These are phyloP conservation scores for Claviceps sp. DNA, from an alignment of 2,329 filamentous ascomycete species.

Conservation along the genomic window DNA sequence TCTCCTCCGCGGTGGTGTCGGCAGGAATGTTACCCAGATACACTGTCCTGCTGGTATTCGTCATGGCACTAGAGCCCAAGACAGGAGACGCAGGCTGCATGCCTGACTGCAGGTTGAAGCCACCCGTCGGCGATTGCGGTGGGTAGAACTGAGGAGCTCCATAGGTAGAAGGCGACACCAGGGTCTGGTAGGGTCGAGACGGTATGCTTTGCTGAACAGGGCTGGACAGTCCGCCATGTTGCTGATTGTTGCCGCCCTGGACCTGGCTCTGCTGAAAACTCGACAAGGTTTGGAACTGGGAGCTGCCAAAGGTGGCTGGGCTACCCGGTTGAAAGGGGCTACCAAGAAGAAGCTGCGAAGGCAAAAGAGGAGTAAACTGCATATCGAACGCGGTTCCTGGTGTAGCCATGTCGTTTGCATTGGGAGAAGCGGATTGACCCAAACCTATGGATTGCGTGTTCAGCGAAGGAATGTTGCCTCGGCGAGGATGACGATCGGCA, in stretches of 20 bases:
- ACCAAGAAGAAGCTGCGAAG: constrained; percentile 85
- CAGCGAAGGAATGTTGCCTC: constrained; percentile 79
- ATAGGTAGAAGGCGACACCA: constrained; percentile 76
- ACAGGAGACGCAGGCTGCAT: constrained; percentile 60
- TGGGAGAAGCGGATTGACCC: constrained; percentile 28
- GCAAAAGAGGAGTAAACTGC: constrained; percentile 94
- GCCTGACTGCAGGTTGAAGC: constrained; percentile 45
- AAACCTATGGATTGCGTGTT: constrained; percentile 62
- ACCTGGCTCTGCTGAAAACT: constrained; percentile 49
- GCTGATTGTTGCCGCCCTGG: constrained; percentile 36
- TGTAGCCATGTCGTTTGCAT: constrained; percentile 62
- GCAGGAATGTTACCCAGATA: constrained; percentile 98
- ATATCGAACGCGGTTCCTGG: constrained; percentile 88
- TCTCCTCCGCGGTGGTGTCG: constrained; percentile 92
- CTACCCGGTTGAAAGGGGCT: constrained; percentile 95
- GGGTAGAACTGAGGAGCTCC: constrained; percentile 73
- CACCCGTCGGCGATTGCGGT: constrained; percentile 75
- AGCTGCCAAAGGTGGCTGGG: constrained; percentile 75
- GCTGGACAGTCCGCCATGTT: constrained; percentile 51
- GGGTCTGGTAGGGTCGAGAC: constrained; percentile 68
- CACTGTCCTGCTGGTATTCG: constrained; percentile 87
- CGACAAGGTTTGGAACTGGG: constrained; percentile 78
- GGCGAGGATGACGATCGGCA: constrained; percentile 72
- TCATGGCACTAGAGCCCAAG: constrained; percentile 66
- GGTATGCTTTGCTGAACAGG: constrained; percentile 68